These are phyloP conservation scores for Vararia minispora DNA, from an alignment of 768 basidiomycete genomes.

Conservation along the genomic window DNA sequence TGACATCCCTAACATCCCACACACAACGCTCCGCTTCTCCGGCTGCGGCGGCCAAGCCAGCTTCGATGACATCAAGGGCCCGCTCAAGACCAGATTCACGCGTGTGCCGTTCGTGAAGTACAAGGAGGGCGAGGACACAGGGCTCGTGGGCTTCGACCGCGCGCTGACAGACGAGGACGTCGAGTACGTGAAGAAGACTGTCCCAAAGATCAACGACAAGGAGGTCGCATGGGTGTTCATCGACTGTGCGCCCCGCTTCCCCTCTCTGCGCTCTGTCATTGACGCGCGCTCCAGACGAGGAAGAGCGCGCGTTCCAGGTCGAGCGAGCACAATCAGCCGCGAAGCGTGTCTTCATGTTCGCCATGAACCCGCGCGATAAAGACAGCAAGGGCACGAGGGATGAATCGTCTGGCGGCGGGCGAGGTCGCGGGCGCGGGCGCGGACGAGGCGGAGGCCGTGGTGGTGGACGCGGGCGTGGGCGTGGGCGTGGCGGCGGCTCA, in stretches of 20 bases:
- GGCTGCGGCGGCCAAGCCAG: constrained; percentile 46
- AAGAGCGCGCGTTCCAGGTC: constrained; percentile 61
- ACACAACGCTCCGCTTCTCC: constrained; percentile 36
- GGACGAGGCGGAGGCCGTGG: constrained; percentile 19
- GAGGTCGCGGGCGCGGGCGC: constrained; percentile 31
- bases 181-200: constrained; percentile 49
- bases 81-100: constrained; percentile 36
- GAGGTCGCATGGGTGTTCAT: constrained; percentile 55
- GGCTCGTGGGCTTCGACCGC: constrained; percentile 49
- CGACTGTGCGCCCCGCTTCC: constrained; percentile 32
- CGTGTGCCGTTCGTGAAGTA: constrained; percentile 38
- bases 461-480: constrained; percentile 23
- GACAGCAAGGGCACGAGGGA: constrained; percentile 16
- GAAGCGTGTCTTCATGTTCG: constrained; percentile 33
- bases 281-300: constrained; percentile 39
- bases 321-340: constrained; percentile 66
- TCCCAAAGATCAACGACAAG: constrained; percentile 54
- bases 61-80: constrained; percentile 51
- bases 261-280: neutral
- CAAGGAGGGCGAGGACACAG: constrained; percentile 31
- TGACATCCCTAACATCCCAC: constrained; percentile 31
- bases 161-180: constrained; percentile 63
- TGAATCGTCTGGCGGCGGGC: constrained; percentile 22
- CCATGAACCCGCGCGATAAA: constrained; percentile 13
- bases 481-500: constrained; percentile 17